Evolutionary conservation across 148 eudicot species (phyloP), one percentile per base, ranked within the genome.

Genomic region (Heliosperma pusillum): DNA sequence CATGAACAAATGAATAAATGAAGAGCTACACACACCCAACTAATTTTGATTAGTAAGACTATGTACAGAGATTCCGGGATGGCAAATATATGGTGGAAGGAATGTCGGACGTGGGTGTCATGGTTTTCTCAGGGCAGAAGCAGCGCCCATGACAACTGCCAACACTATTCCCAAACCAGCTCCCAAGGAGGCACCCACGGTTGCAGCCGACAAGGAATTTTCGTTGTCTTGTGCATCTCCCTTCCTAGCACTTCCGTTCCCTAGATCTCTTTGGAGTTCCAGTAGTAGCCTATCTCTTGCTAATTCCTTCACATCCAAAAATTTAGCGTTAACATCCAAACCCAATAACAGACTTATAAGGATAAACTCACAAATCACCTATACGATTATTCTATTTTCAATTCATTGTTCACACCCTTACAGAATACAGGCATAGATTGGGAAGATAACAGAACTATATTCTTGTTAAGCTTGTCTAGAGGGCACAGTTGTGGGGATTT

Each of bases 101-200:
- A 36, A 69, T 9, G 50, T 25, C 40, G 26, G 62, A 87, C 81
- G 90, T 53, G 99, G 99, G 82, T 95, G 62, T 90, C 83, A 94
- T 53, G 99, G 99, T 83, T 95, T 95, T 80, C 99, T 88, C 81
- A 92, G 83, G 69, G 96, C 97, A 66, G 99, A 92, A 73, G 97
- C 99, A 22, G 99, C 99, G 78, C 99, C 97, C 96, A 95, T 84
- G 55, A 92, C 97, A 74, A 95, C 89, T 3, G 99, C 99, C 85
- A 95, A 79, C 60, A 95, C 83, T 73, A 95, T 69, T 33, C 99
- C 99, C 60, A 95, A 82, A 74, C 99, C 99, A 27, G 99, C 99
- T 69, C 99, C 99, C 44, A 95, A 76, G 29, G 96, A 92, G 21
- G 97, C 99, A 50, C 99, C 99, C 10, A 95, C 83, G 5, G 97